Conservation (phyloP, 2,329 filamentous ascomycete species). For the Colletotrichum sp. region DNA sequence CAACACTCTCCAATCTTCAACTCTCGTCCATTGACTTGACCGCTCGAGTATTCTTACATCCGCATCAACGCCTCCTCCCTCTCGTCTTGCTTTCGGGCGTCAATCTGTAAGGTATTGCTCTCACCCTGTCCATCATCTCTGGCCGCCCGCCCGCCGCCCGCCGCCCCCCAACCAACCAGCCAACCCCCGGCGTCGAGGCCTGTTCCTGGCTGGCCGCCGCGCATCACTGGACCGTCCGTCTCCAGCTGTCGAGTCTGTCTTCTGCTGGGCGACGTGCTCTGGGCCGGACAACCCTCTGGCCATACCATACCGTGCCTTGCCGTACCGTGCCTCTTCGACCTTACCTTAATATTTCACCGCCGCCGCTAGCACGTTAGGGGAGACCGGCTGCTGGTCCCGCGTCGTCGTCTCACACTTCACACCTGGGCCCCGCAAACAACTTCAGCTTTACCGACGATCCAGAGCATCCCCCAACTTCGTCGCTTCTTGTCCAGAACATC, state of each 20-base stretch:
- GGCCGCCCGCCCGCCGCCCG: neutral
- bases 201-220: conserved; percentile 16
- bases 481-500: conserved; percentile 1
- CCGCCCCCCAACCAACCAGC: neutral
- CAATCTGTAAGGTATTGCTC: neutral
- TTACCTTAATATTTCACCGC: conserved; percentile 21
- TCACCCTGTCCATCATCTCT: neutral
- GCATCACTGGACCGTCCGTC: conserved; percentile 17
- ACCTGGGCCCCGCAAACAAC: conserved; percentile 25
- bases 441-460: conserved; percentile 23
- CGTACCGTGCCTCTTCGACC: neutral
- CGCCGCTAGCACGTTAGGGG: conserved; percentile 21
- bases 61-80: neutral
- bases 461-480: conserved; percentile 6
- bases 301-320: conserved; percentile 2
- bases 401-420: conserved; percentile 23
- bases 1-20: neutral
- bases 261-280: neutral
- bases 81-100: neutral
- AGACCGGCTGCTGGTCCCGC: conserved; percentile 21
- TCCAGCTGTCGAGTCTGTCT: conserved; percentile 12
- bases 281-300: conserved; percentile 9
- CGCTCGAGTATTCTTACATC: neutral
- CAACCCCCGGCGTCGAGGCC: conserved; percentile 1
- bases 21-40: neutral